phyloP scores from a whole-genome alignment of 2,329 filamentous ascomycete species.

The Colletotrichum tofieldiae region DNA sequence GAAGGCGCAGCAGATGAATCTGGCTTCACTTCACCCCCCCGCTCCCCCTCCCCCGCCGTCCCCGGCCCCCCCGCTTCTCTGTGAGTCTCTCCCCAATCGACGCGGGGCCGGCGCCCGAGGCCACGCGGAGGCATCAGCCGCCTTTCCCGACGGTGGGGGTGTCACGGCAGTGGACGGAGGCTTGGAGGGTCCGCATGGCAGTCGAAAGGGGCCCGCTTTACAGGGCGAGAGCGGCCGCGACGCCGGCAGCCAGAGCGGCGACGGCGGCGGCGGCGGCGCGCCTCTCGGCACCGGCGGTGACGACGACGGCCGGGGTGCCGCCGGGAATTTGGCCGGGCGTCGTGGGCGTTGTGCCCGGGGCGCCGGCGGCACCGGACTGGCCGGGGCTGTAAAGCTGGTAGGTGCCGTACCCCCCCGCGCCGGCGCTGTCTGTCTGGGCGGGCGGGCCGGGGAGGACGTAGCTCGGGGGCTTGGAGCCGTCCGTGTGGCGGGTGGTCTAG shows the following conservation, averaged over 20 bases:
- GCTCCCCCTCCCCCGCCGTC: background rate
- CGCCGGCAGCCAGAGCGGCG: slow-evolving; percentile 25
- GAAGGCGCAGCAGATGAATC: slow-evolving; percentile 30
- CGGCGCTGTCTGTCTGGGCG: slow-evolving; percentile 5
- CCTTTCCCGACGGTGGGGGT: background rate
- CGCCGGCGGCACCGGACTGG: background rate
- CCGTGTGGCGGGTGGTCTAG: slow-evolving; percentile 1
- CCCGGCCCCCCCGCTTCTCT: background rate
- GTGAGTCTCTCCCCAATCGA: slow-evolving; percentile 20
- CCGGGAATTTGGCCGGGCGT: background rate
- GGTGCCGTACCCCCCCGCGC: too few species aligned
- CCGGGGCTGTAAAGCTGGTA: too few species aligned
- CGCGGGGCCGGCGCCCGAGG: background rate
- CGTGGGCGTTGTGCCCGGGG: slow-evolving; percentile 3
- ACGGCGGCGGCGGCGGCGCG: slow-evolving; percentile 13
- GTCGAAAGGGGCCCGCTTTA: slow-evolving; percentile 5
- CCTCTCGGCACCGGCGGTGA: slow-evolving; percentile 31
- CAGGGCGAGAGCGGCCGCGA: slow-evolving; percentile 31
- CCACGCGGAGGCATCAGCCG: background rate
- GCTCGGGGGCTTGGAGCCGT: slow-evolving; percentile 3
- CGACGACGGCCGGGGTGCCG: slow-evolving; percentile 23
- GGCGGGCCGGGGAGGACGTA: slow-evolving; percentile 16
- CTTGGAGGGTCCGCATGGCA: background rate
- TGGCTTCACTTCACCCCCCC: slow-evolving; percentile 28
- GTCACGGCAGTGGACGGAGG: background rate